These are phyloP conservation scores for Stemphylium beticola DNA, from an alignment of 2,329 filamentous ascomycete genomes.

Conservation along the genomic window DNA sequence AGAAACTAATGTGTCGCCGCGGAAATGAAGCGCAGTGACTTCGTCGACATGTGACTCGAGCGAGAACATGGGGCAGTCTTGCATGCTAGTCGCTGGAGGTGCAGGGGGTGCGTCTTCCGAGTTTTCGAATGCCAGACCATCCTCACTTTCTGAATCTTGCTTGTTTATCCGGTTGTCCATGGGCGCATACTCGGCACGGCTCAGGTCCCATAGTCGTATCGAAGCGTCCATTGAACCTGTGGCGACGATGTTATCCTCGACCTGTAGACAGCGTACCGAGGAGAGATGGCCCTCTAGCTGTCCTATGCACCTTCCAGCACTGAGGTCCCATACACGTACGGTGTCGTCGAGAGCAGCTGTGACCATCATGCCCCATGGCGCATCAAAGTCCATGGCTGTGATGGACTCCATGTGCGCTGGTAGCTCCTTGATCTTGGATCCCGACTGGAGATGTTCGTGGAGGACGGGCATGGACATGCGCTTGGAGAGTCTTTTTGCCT, in stretches of 20 bases:
- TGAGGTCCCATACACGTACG: conserved; percentile 95
- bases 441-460: conserved; percentile 93
- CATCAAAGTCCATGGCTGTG: conserved; percentile 92
- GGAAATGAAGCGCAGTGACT: conserved; percentile 91
- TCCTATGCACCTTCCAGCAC: conserved; percentile 89
- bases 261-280: conserved; percentile 88
- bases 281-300: conserved; percentile 92
- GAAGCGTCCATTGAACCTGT: conserved; percentile 95
- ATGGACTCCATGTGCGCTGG: conserved; percentile 87
- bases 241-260: conserved; percentile 93
- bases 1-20: conserved; percentile 87
- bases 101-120: conserved; percentile 74
- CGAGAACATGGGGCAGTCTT: conserved; percentile 86
- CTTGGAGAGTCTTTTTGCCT: conserved; percentile 62
- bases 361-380: conserved; percentile 95
- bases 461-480: conserved; percentile 91
- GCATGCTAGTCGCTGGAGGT: conserved; percentile 75
- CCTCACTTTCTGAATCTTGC: conserved; percentile 51
- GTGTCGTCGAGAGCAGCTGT: conserved; percentile 92
- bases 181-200: conserved; percentile 82
- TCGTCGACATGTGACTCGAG: conserved; percentile 91
- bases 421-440: conserved; percentile 85
- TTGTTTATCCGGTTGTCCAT: conserved; percentile 61
- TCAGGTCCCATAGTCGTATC: conserved; percentile 93
- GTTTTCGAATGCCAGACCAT: conserved; percentile 75